These are phyloP conservation scores for Leccinum subrobustum DNA, from an alignment of 1,284 basidiomycete species.

Conservation along the genomic window DNA sequence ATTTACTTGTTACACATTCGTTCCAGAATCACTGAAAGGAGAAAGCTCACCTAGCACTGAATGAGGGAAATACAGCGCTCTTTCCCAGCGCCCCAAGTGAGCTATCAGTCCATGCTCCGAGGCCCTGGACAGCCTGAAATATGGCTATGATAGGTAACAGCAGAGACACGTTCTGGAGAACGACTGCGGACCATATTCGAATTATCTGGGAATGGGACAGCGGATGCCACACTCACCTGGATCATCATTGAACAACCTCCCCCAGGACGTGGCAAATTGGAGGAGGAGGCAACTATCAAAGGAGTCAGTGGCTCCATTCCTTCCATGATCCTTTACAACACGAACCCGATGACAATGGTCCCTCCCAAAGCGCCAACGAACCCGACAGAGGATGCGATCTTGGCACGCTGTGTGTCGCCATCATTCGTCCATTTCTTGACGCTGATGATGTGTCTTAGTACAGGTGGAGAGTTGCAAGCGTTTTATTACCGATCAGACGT, in stretches of 20 bases:
- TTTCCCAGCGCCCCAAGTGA: conserved; percentile 26
- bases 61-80: conserved; percentile 25
- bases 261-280: conserved; percentile 22
- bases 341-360: conserved; percentile 20
- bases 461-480: neutral
- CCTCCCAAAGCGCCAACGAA: conserved; percentile 20
- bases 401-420: conserved; percentile 24
- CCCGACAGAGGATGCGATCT: conserved; percentile 22
- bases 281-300: conserved; percentile 20
- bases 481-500: conserved; percentile 29
- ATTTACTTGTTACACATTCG: conserved; percentile 4
- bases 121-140: conserved; percentile 25
- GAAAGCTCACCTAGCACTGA: conserved; percentile 23
- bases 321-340: neutral
- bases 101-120: conserved; percentile 26
- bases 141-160: conserved; percentile 24
- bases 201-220: neutral
- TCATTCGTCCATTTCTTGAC: conserved; percentile 22
- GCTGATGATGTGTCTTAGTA: conserved; percentile 11
- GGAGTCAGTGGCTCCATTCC: neutral
- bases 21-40: neutral
- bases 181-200: conserved; percentile 6
- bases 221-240: conserved; percentile 15
- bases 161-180: conserved; percentile 19
- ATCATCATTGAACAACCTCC: conserved; percentile 25